Base-by-base conservation (phyloP, 768 basidiomycete genomes). In the Hygrocybe punicea region DNA sequence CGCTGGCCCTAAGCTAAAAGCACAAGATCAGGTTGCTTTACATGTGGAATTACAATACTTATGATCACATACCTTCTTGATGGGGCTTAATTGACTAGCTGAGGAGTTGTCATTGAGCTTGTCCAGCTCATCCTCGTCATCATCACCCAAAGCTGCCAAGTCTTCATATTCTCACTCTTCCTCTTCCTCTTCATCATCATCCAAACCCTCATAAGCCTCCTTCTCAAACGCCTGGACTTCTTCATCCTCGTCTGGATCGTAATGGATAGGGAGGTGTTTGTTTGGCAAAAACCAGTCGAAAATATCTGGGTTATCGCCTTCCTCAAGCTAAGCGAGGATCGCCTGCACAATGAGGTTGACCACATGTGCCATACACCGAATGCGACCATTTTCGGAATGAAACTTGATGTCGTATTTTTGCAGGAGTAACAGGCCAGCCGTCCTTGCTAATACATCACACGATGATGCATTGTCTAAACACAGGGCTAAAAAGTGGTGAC, bases 321-420 rank as follows among this genome's bases (percentile, higher is more conserved):
- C 69, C 8, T 53, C 55, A 1, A 71, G 54, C 0, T 17, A 37
- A n/a, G 46, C 21, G 1, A 75, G 63, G 10, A 73, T 55, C 23
- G 66, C 65, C 58, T 76, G 74, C 8, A 74, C 71, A 7, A 73
- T 66, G 19, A 76, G 68, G 46, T 75, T 75, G 40, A 73, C 62
- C 19, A 73, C 68, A 52, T 75, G 73, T 1, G 63, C 62, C 1
- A 73, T 55, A 51, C 74, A 75, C 2, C 65, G 70, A n/a, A 74
- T 71, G 17, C 73, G 74, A 16, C 64, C 62, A 40, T 71, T 64
- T 5, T 68, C 64, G 6, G 54, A 52, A 33, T 62, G 40, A 21
- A 42, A 61, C 24, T 62, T 61, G 21, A 73, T 58, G 4, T 63
- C 63, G 59, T 71, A 73, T 16, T 60, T 60, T 3, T 62, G 53